These are phyloP conservation scores for Arabidopsis suecica DNA, from an alignment of 345 rosid species.

Conservation along the genomic window DNA sequence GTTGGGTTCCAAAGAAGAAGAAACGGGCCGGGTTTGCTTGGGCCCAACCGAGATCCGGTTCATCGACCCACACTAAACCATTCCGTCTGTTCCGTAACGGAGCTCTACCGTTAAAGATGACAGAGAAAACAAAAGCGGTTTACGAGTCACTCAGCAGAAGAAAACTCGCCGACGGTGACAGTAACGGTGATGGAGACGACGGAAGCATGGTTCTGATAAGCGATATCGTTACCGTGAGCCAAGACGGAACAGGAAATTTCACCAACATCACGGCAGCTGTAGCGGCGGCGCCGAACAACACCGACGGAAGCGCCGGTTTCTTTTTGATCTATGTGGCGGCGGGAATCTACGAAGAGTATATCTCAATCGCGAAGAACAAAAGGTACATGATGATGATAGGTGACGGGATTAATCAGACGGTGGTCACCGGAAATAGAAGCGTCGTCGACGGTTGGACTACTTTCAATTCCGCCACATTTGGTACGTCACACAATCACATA, in stretches of 20 bases:
- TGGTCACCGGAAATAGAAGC: constrained; percentile 85
- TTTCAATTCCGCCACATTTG: constrained; percentile 86
- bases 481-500: constrained; percentile 45
- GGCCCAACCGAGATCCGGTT: constrained; percentile 42
- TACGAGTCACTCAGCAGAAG: constrained; percentile 48
- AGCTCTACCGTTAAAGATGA: constrained; percentile 65
- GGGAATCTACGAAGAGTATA: constrained; percentile 81
- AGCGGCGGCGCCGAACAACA: constrained; percentile 75
- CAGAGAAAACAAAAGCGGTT: constrained; percentile 52
- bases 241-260: constrained; percentile 75
- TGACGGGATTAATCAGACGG: constrained; percentile 82
- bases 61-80: constrained; percentile 34
- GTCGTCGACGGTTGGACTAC: constrained; percentile 92
- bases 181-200: constrained; percentile 39
- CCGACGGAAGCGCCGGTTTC: constrained; percentile 60
- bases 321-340: constrained; percentile 73
- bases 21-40: constrained; percentile 48
- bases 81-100: constrained; percentile 47
- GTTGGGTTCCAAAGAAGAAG: constrained; percentile 71
- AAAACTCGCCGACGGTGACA: constrained; percentile 42
- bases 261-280: constrained; percentile 69
- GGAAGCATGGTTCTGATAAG: constrained; percentile 56
- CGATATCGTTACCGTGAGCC: constrained; percentile 65
- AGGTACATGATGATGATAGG: constrained; percentile 84
- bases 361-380: constrained; percentile 75